Evolutionary conservation across 1,139 yeast species (phyloP).

Genomic region (Scheffersomyces quercinus): DNA sequence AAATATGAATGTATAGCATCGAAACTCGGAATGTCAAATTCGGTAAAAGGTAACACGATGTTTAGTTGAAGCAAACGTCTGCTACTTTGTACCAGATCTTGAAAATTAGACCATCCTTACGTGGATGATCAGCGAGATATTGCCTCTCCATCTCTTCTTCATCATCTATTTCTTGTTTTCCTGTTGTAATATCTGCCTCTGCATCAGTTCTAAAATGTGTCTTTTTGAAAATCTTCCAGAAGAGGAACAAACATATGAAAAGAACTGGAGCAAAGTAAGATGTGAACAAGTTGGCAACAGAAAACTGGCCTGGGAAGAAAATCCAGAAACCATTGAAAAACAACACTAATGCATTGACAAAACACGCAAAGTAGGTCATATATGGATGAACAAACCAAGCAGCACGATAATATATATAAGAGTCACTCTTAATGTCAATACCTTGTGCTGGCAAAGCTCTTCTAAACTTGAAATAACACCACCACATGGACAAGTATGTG

Average conservation of each 20-base stretch:
- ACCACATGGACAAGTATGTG: constrained; percentile 52
- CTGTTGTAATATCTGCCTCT: constrained; percentile 41
- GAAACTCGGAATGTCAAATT: too few species aligned
- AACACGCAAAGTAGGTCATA: constrained; percentile 33
- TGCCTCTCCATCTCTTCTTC: constrained; percentile 31
- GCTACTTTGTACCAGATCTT: constrained; percentile 16
- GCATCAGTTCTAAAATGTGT: constrained; percentile 31
- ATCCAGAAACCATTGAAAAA: constrained; percentile 45
- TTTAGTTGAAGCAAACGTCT: constrained; percentile 18
- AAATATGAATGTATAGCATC: too few species aligned
- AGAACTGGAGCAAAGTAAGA: constrained; percentile 44
- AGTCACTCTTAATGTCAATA: constrained; percentile 19
- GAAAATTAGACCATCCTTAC: constrained; percentile 21
- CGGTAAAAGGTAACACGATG: too few species aligned
- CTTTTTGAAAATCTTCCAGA: constrained; percentile 38
- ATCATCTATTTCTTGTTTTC: constrained; percentile 35
- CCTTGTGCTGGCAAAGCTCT: constrained; percentile 37
- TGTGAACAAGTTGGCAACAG: constrained; percentile 38
- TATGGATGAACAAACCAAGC: constrained; percentile 32
- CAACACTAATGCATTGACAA: constrained; percentile 26
- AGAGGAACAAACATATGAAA: constrained; percentile 23
- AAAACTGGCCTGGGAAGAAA: constrained; percentile 40
- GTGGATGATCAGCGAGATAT: constrained; percentile 16
- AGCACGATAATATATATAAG: constrained; percentile 26
- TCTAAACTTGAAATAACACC: constrained; percentile 43